These are phyloP conservation scores for Phytophthora ohioensis DNA, from an alignment of 352 stramenopile genomes.

Conservation along the genomic window DNA sequence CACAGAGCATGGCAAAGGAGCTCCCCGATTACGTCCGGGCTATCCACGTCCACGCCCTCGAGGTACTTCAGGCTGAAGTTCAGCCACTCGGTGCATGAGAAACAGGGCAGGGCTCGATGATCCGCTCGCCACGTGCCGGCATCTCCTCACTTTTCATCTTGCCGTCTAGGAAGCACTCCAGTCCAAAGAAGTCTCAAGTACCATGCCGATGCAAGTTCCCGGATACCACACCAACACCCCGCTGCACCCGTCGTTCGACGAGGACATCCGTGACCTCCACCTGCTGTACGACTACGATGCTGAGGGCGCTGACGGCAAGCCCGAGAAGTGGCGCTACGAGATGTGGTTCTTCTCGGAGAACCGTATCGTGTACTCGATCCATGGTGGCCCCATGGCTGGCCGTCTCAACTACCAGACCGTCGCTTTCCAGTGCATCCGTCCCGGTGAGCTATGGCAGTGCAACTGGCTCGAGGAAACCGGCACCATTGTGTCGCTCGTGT, in stretches of 20 bases:
- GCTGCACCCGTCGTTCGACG: slow-evolving; percentile 61
- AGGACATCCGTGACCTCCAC: slow-evolving; percentile 65
- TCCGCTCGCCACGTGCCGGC: slow-evolving; percentile 25
- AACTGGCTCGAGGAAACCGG: slow-evolving; percentile 72
- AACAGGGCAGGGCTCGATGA: slow-evolving; percentile 5
- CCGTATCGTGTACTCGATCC: slow-evolving; percentile 68
- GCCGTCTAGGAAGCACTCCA: slow-evolving; percentile 32
- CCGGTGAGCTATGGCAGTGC: slow-evolving; percentile 67
- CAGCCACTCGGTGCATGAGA: slow-evolving; percentile 7
- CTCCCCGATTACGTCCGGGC: slow-evolving; percentile 28
- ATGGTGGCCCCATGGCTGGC: slow-evolving; percentile 61
- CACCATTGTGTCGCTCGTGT: slow-evolving; percentile 62
- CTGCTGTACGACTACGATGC: slow-evolving; percentile 66
- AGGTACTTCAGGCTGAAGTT: slow-evolving; percentile 13
- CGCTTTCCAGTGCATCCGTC: slow-evolving; percentile 63
- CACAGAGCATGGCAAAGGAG: slow-evolving; percentile 2
- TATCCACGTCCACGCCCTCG: slow-evolving; percentile 26
- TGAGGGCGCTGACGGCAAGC: slow-evolving; percentile 48
- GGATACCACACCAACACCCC: slow-evolving; percentile 68
- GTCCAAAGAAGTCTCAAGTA: slow-evolving; percentile 33
- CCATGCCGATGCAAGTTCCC: slow-evolving; percentile 46
- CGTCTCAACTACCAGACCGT: slow-evolving; percentile 70
- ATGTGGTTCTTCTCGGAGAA: slow-evolving; percentile 70
- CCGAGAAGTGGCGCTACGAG: slow-evolving; percentile 69
- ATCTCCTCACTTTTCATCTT: slow-evolving; percentile 42